Evolutionary conservation across 208 protist genomes (phyloP).

Genomic region (Trypanosoma rangeli): DNA sequence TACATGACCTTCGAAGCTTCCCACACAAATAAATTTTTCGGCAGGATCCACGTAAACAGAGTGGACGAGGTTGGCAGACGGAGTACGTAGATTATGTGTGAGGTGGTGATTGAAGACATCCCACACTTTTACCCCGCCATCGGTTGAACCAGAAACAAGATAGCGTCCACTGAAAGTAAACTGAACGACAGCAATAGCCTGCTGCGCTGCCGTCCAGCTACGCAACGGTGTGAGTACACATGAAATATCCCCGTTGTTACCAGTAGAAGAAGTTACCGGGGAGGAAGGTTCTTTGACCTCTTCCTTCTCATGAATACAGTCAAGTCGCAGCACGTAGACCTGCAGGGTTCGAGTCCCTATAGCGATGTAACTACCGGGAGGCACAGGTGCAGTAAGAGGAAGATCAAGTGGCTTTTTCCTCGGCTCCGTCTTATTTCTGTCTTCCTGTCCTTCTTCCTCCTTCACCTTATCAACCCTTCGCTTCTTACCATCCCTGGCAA

Average conservation of each 20-base stretch:
- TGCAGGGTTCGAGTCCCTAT: constrained; percentile 78
- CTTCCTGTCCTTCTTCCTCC: constrained; percentile 11
- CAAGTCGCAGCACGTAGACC: constrained; percentile 72
- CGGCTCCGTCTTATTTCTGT: neutral
- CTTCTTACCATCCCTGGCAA: constrained; percentile 2
- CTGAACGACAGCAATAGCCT: constrained; percentile 80
- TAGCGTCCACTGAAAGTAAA: constrained; percentile 70
- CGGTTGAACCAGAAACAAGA: constrained; percentile 78
- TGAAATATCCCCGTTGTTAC: neutral
- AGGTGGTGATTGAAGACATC: constrained; percentile 90
- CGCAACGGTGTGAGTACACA: constrained; percentile 48
- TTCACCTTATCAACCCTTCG: constrained; percentile 8
- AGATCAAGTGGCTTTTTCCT: neutral
- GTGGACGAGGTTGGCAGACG: constrained; percentile 59
- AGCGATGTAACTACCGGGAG: constrained; percentile 71
- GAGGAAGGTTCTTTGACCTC: neutral
- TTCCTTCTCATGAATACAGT: constrained; percentile 19
- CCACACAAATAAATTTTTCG: constrained; percentile 65
- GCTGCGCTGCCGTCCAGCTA: constrained; percentile 85
- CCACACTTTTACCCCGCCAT: constrained; percentile 87
- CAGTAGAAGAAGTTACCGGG: neutral
- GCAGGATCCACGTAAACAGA: constrained; percentile 59
- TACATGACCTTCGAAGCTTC: constrained; percentile 84
- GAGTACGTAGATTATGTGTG: constrained; percentile 81
- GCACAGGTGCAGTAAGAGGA: constrained; percentile 14